A percentile compares a stretch with the other conserved stretches of the same genome.
These are phyloP conservation scores for Lasiodiplodia theobromae DNA, from an alignment of 2,329 filamentous ascomycete species.

Conservation along the genomic window DNA sequence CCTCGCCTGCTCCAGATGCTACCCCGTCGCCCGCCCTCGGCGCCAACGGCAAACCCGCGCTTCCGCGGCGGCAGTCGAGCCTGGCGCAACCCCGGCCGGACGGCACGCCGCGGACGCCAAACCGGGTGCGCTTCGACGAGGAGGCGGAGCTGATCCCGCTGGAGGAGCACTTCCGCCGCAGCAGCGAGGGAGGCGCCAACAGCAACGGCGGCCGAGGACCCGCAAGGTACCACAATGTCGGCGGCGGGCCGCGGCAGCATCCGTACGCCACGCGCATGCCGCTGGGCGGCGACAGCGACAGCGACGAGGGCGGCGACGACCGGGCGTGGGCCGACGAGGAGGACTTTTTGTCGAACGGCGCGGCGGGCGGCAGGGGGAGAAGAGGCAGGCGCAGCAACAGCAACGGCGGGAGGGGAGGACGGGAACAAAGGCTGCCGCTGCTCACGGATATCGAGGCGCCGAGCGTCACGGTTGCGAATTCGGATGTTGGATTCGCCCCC, in stretches of 20 bases:
- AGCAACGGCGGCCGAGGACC: slow-evolving; percentile 1
- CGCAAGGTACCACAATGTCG: background rate
- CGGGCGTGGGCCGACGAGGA: slow-evolving; percentile 63
- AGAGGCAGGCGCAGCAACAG: slow-evolving; percentile 29
- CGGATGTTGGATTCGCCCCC: slow-evolving; percentile 61
- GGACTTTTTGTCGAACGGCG: slow-evolving; percentile 59
- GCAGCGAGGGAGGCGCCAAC: background rate
- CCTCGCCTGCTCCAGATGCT: slow-evolving; percentile 30
- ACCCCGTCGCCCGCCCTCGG: slow-evolving; percentile 33
- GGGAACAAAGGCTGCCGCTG: slow-evolving; percentile 68
- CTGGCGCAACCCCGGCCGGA: slow-evolving; percentile 56
- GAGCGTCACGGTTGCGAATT: slow-evolving; percentile 73
- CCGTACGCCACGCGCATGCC: slow-evolving; percentile 25
- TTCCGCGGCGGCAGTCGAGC: slow-evolving; percentile 49
- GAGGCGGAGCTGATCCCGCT: slow-evolving; percentile 38
- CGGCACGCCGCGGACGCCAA: slow-evolving; percentile 68
- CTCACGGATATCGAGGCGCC: slow-evolving; percentile 86
- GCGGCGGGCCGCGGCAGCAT: slow-evolving; percentile 18
- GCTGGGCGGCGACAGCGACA: slow-evolving; percentile 9
- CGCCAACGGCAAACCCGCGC: slow-evolving; percentile 22
- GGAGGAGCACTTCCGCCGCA: slow-evolving; percentile 7
- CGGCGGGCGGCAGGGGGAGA: slow-evolving; percentile 41
- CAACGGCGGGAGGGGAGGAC: slow-evolving; percentile 44
- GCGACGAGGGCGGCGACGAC: slow-evolving; percentile 41
- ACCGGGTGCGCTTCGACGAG: slow-evolving; percentile 76